Base-by-base conservation (phyloP, 495 filamentous ascomycete genomes). In the Entonaema liquescens region DNA sequence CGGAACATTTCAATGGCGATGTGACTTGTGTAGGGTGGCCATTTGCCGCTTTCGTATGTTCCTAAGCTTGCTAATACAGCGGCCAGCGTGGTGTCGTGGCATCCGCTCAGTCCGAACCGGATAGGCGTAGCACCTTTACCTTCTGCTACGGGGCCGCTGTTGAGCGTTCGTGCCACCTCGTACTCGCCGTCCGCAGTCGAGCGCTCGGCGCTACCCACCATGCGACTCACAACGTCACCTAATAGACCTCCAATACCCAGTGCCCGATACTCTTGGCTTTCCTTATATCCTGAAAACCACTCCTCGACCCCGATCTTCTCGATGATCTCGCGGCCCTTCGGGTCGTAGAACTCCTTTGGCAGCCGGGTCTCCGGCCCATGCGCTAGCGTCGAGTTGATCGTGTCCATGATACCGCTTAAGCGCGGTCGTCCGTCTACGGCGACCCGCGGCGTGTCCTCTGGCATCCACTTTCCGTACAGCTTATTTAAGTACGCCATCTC, bases 1-100 rank as follows among this genome's bases (percentile, higher is more conserved):
- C 82, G 85, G 77, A 99, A 98, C 63, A 98, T 86, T 82, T 99
- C 95, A 54, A 99, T 81, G 26, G 95, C 95, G 61, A 99, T 87
- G 57, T 93, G 93, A 69, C 91, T 94, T 0, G 95, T 98, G 74
- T 92, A 99, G 0, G 92, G 93, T 1, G 95, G 95, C 95, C 95
- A 99, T 23, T 83, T 83, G 50, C 87, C 85, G 21, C 81, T 82
- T 49, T 93, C 83, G 76, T 90, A 95, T 5, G 91, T 89, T 8
- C 95, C 95, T 1, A 98, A 71, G 67, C 91, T 93, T 8, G 90
- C 83, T 36, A 99, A 80, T 11, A 96, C 79, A 0, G 85, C 92
- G 4, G 92, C 95, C 8, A 98, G 83, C 19, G 95, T 98, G 9
- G 95, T 98, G 78, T 99, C 95, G 76, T 99, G 95, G 72, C 94